Conservation (phyloP, 2,329 filamentous ascomycete species). For the Zasmidium cellare region DNA sequence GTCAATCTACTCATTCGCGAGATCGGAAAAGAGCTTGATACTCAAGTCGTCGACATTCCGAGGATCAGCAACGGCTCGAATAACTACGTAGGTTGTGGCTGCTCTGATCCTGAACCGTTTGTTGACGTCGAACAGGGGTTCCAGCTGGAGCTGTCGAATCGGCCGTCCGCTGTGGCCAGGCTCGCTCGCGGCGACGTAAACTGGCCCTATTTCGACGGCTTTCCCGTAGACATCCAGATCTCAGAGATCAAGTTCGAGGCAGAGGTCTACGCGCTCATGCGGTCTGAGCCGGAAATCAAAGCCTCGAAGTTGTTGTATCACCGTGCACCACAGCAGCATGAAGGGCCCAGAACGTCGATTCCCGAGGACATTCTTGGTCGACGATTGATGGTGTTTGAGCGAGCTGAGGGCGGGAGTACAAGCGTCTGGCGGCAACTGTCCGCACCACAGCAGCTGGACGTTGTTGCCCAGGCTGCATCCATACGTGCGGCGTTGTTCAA, state of each 20-base stretch:
- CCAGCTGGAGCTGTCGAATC: background rate
- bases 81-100: background rate
- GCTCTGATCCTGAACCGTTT: background rate
- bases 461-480: background rate
- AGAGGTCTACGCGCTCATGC: background rate
- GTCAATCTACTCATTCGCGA: background rate
- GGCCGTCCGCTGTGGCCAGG: background rate
- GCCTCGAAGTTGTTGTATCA: background rate
- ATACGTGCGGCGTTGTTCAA: background rate
- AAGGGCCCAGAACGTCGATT: background rate
- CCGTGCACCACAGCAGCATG: background rate
- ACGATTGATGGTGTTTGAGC: background rate
- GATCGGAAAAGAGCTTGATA: background rate
- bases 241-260: slow-evolving; percentile 3
- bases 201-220: background rate
- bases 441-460: background rate
- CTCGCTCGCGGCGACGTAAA: background rate
- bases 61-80: background rate
- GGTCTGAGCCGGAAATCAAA: background rate
- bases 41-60: background rate
- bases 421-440: background rate
- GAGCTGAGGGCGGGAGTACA: background rate
- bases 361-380: background rate
- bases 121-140: background rate
- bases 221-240: background rate